phyloP scores from a whole-genome alignment of 768 basidiomycete species.

The Suillus tomentosus region DNA sequence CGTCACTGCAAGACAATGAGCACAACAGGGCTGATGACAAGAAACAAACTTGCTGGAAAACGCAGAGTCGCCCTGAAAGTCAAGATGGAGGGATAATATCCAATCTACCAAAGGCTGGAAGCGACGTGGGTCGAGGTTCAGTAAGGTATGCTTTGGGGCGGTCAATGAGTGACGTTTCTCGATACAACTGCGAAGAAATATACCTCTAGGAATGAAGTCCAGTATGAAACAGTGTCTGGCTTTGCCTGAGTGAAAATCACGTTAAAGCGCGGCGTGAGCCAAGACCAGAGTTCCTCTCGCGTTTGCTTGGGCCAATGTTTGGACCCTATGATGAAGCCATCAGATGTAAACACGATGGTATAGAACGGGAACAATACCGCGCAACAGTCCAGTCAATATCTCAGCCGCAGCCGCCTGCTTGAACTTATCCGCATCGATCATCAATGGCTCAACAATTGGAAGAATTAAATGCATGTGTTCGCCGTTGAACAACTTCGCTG shows the following conservation, averaged over 20 bases:
- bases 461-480: slow-evolving; percentile 50
- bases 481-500: slow-evolving; percentile 70
- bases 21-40: not conserved
- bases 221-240: slow-evolving; percentile 80
- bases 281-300: slow-evolving; percentile 65
- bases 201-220: slow-evolving; percentile 63
- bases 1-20: slow-evolving; percentile 53
- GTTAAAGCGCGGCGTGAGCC: slow-evolving; percentile 64
- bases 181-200: not conserved
- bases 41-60: slow-evolving; percentile 67
- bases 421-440: slow-evolving; percentile 72
- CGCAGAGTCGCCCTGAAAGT: slow-evolving; percentile 84
- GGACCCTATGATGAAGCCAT: slow-evolving; percentile 49
- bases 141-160: slow-evolving; percentile 48
- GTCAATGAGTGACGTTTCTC: slow-evolving; percentile 12
- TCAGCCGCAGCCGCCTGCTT: slow-evolving; percentile 84
- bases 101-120: slow-evolving; percentile 73
- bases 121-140: slow-evolving; percentile 79
- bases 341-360: slow-evolving; percentile 7
- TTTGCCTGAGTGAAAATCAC: slow-evolving; percentile 74
- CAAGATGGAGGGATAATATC: slow-evolving; percentile 73
- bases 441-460: slow-evolving; percentile 61
- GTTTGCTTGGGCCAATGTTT: slow-evolving; percentile 77
- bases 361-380: slow-evolving; percentile 48
- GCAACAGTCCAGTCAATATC: slow-evolving; percentile 69